A percentile compares a stretch with the other conserved stretches of the same genome.
phyloP scores from a whole-genome alignment of 2,329 filamentous ascomycete genomes.

The Hypomyces rosellus region DNA sequence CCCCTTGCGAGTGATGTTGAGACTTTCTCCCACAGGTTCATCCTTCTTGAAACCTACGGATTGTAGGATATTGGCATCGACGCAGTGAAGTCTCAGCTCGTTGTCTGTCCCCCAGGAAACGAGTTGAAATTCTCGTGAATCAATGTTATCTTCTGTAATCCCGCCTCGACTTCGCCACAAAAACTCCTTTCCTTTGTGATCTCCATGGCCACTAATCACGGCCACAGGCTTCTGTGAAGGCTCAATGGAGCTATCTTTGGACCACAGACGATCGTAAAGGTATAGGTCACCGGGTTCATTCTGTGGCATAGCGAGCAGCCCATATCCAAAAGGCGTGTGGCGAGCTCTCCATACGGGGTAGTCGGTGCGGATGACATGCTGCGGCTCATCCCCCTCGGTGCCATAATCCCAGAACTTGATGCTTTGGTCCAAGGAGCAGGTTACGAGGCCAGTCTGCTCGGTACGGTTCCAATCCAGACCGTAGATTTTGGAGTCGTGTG shows the following conservation, averaged over 20 bases:
- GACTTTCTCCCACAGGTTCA: slow-evolving; percentile 52
- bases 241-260: slow-evolving; percentile 37
- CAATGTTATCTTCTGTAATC: slow-evolving; percentile 59
- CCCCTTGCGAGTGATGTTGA: slow-evolving; percentile 74
- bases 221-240: slow-evolving; percentile 43
- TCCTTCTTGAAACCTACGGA: slow-evolving; percentile 70
- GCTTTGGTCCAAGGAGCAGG: slow-evolving; percentile 84
- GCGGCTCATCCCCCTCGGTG: slow-evolving; percentile 55
- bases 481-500: slow-evolving; percentile 90
- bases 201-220: slow-evolving; percentile 55
- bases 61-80: slow-evolving; percentile 57
- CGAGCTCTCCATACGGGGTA: slow-evolving; percentile 89
- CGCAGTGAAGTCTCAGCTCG: slow-evolving; percentile 69
- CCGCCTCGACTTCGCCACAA: slow-evolving; percentile 76
- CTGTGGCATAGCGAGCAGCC: slow-evolving; percentile 85
- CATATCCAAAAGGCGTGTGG: slow-evolving; percentile 83
- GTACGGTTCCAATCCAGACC: slow-evolving; percentile 91
- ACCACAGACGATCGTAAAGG: slow-evolving; percentile 65
- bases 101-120: slow-evolving; percentile 90
- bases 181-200: slow-evolving; percentile 79
- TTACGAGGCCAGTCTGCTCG: slow-evolving; percentile 64
- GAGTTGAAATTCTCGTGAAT: slow-evolving; percentile 84
- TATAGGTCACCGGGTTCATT: slow-evolving; percentile 79
- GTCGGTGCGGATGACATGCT: slow-evolving; percentile 71
- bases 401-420: slow-evolving; percentile 90